A percentile compares a stretch with the other conserved stretches of the same genome.
phyloP scores from a whole-genome alignment of 1,284 basidiomycete species.

The Laetiporus sulphureus region DNA sequence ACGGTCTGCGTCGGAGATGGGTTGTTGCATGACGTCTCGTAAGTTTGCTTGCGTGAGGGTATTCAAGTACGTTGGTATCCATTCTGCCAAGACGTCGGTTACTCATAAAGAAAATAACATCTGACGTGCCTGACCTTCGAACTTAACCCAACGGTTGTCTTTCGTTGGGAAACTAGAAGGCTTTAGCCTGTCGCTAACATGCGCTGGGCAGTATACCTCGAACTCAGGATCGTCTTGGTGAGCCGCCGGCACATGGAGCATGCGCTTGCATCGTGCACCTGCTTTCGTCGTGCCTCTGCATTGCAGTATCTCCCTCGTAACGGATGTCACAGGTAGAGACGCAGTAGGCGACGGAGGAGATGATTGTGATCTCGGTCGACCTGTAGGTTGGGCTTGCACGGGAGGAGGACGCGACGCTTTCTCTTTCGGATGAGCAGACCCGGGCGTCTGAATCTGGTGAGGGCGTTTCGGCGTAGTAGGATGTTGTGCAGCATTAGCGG shows the following conservation, averaged over 20 bases:
- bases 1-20: slow-evolving; percentile 49
- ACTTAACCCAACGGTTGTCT: slow-evolving; percentile 2
- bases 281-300: slow-evolving; percentile 64
- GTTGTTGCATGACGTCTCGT: slow-evolving; percentile 64
- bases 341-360: slow-evolving; percentile 18
- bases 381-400: slow-evolving; percentile 5
- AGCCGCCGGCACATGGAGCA: slow-evolving; percentile 34
- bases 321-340: slow-evolving; percentile 6
- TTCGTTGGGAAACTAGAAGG: not conserved
- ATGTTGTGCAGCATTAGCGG: slow-evolving; percentile 2
- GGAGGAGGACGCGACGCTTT: slow-evolving; percentile 6
- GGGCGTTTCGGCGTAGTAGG: not conserved
- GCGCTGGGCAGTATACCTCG: slow-evolving; percentile 61
- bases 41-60: slow-evolving; percentile 55
- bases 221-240: slow-evolving; percentile 32
- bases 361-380: slow-evolving; percentile 12
- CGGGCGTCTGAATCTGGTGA: slow-evolving; percentile 3
- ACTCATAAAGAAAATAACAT: not conserved
- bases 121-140: not conserved
- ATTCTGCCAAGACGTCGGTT: slow-evolving; percentile 36
- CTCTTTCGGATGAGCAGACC: slow-evolving; percentile 16
- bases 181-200: slow-evolving; percentile 36
- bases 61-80: slow-evolving; percentile 62
- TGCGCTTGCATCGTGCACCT: slow-evolving; percentile 54
- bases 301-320: slow-evolving; percentile 31